Evolutionary conservation across 2,329 filamentous ascomycete species (phyloP).

Genomic region (Dactylonectria macrodidyma): DNA sequence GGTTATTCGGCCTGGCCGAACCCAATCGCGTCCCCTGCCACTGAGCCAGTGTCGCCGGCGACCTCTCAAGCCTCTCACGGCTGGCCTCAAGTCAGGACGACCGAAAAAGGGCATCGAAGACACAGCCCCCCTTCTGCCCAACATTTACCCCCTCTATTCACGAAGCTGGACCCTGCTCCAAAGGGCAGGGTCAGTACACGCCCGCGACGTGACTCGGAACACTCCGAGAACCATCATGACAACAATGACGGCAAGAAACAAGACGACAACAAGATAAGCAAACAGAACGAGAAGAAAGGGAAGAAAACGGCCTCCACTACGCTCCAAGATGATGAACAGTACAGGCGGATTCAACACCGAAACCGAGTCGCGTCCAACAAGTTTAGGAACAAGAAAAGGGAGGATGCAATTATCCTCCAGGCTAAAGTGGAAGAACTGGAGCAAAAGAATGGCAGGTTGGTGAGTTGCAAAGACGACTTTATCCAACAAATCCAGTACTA

Average conservation of each 20-base stretch:
- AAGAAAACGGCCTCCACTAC: background rate
- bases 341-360: conserved; percentile 29
- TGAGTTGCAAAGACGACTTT: conserved; percentile 26
- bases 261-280: background rate
- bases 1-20: background rate
- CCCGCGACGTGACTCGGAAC: background rate
- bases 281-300: background rate
- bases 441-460: conserved; percentile 31
- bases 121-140: background rate
- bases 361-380: conserved; percentile 46
- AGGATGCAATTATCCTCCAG: conserved; percentile 34
- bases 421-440: conserved; percentile 39
- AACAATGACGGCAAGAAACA: background rate
- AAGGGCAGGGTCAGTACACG: background rate
- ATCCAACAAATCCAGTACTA: conserved; percentile 38
- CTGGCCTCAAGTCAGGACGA: background rate
- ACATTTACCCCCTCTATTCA: background rate
- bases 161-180: background rate
- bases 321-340: background rate
- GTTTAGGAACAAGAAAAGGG: conserved; percentile 42
- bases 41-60: background rate
- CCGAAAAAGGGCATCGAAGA: background rate
- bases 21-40: background rate
- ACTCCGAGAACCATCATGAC: background rate
- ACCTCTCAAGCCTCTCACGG: background rate